Base-by-base conservation (phyloP, 2,329 filamentous ascomycete species). In the Colletotrichum chrysophilum region DNA sequence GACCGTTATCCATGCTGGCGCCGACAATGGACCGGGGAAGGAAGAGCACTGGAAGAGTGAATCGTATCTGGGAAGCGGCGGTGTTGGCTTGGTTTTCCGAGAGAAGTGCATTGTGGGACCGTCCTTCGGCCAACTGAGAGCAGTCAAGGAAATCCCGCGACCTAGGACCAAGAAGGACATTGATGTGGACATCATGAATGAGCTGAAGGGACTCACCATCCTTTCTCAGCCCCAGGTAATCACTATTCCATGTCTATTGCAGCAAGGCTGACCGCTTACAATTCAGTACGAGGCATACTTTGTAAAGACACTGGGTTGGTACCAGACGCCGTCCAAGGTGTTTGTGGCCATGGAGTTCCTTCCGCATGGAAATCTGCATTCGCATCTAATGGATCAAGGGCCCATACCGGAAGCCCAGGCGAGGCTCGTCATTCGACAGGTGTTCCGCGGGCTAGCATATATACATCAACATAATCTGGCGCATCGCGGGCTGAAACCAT, bases 41-140 rank as follows among this genome's bases (percentile, higher is more conserved):
- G 67, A 70, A 34, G 56, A 70, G 8, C 67, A 70, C 10, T 70
- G 67, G 67, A 52, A 62, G n/a, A 70, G 67, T 24, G 67, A 70
- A 55, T 62, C 36, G 2, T 70, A 70, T 32, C 56, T 70, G 34
- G 67, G 67, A 36, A 70, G 67, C 56, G 67, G 67, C 36, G 67
- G 67, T 14, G 55, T 62, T 6, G 67, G 67, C 4, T 21, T 70
- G 26, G 67, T 70, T 18, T 70, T 70, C 21, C 56, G 36, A n/a
- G 67, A 70, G 36, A 70, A 70, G 36, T 70, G 67, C 38, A 9
- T 70, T 55, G 36, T 62, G 26, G 67, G 67, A 5, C 36, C 34
- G n/a, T 61, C 36, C 1, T 34, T 62, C n/a, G 67, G 67, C 13
- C 55, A 52, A 7, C 26, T 70, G 14, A 32, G 67, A 34, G 67